Evolutionary conservation across 495 filamentous ascomycete species (phyloP).

Genomic region (Penicillium riverlandense): DNA sequence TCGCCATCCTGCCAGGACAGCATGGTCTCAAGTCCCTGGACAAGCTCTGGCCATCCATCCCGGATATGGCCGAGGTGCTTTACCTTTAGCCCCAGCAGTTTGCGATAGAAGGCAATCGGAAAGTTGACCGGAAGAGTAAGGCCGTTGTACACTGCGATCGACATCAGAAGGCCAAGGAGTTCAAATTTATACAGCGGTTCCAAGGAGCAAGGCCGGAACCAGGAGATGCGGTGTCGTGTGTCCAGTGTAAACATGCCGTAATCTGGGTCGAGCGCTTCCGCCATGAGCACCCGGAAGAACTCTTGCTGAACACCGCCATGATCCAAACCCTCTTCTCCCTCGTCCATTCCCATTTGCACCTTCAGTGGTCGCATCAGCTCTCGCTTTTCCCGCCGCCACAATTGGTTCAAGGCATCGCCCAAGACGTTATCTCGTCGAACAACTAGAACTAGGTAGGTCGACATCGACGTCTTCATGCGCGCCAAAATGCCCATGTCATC

Average conservation of each 20-base stretch:
- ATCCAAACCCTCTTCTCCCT: slow-evolving; percentile 84
- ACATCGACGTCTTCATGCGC: slow-evolving; percentile 55
- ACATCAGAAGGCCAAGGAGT: slow-evolving; percentile 77
- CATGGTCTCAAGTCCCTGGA: slow-evolving; percentile 61
- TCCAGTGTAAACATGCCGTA: slow-evolving; percentile 77
- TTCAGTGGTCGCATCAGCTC: slow-evolving; percentile 83
- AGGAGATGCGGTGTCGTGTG: slow-evolving; percentile 63
- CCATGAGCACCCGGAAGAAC: slow-evolving; percentile 79
- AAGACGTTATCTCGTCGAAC: slow-evolving; percentile 66
- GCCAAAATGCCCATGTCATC: slow-evolving; percentile 49
- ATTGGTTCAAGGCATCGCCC: slow-evolving; percentile 73
- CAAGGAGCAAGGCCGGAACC: slow-evolving; percentile 76
- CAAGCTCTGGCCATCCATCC: slow-evolving; percentile 82
- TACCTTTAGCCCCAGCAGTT: slow-evolving; percentile 59
- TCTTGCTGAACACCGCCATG: slow-evolving; percentile 93
- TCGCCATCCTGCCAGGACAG: slow-evolving; percentile 72
- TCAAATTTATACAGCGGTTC: slow-evolving; percentile 88
- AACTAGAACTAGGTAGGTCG: slow-evolving; percentile 69
- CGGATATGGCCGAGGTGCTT: slow-evolving; percentile 65
- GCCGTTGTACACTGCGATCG: slow-evolving; percentile 90
- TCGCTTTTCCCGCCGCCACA: slow-evolving; percentile 77
- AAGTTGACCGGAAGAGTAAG: slow-evolving; percentile 84
- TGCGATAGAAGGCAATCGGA: slow-evolving; percentile 74
- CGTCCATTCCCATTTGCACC: slow-evolving; percentile 71
- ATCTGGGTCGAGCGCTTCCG: slow-evolving; percentile 66